phyloP scores from a whole-genome alignment of 148 eudicot genomes.

The Chenopodium suecicum region DNA sequence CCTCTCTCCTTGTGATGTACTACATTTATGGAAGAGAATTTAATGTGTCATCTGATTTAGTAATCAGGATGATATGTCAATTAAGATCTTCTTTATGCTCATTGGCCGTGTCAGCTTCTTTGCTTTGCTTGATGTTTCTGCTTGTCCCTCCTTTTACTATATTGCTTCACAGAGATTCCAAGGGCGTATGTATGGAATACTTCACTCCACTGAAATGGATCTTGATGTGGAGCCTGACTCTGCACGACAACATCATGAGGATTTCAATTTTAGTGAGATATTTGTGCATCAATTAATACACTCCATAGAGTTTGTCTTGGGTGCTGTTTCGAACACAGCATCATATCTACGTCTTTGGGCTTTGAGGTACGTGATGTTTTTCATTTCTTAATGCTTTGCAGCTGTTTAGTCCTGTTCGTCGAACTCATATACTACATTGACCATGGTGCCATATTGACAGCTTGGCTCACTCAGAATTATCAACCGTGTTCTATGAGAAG shows the following conservation, averaged over 20 bases:
- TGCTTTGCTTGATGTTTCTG: slow-evolving; percentile 6
- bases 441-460: slow-evolving; percentile 40
- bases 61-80: background rate
- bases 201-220: slow-evolving; percentile 68
- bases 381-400: background rate
- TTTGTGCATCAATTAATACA: slow-evolving; percentile 99
- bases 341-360: slow-evolving; percentile 99
- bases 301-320: slow-evolving; percentile 96
- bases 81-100: background rate
- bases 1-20: too few species aligned
- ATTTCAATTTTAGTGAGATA: slow-evolving; percentile 93
- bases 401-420: background rate
- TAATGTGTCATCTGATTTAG: background rate
- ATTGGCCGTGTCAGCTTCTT: background rate
- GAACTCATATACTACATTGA: slow-evolving; percentile 14
- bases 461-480: slow-evolving; percentile 97
- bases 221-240: slow-evolving; percentile 66
- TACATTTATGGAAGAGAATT: background rate
- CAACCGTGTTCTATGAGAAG: slow-evolving; percentile 98
- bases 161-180: slow-evolving; percentile 72
- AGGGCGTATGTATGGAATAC: slow-evolving; percentile 90
- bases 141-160: background rate
- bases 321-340: slow-evolving; percentile 98
- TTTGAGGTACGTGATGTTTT: slow-evolving; percentile 47
- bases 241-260: slow-evolving; percentile 69